phyloP scores from a whole-genome alignment of 2,329 filamentous ascomycete genomes.

The Pestalotiopsis sp. region DNA sequence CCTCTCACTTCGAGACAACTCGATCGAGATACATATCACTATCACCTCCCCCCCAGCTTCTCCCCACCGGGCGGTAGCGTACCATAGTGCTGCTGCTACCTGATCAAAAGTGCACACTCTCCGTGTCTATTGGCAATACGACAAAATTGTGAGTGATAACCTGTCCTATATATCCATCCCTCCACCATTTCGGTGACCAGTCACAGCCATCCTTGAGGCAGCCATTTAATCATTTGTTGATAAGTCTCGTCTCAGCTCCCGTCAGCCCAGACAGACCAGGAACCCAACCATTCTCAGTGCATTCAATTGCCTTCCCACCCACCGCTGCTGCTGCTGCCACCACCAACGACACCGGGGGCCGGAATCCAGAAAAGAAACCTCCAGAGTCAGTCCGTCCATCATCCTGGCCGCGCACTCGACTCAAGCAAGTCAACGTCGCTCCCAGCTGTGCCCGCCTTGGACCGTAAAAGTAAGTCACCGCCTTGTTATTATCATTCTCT shows the following conservation, averaged over 20 bases:
- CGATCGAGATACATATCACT: neutral
- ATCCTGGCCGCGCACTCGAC: constrained; percentile 2
- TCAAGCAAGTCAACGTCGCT: constrained; percentile 6
- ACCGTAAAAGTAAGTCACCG: constrained; percentile 10
- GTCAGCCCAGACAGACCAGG: neutral
- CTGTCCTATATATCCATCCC: neutral
- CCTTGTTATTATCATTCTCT: neutral
- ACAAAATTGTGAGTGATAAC: neutral
- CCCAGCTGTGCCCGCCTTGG: neutral
- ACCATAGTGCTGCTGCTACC: neutral
- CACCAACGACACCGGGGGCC: constrained; percentile 3
- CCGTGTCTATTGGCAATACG: neutral
- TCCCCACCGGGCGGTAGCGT: neutral
- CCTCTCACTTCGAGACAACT: neutral
- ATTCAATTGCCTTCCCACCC: neutral
- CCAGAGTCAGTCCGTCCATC: neutral
- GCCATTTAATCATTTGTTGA: constrained; percentile 3
- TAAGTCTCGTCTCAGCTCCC: constrained; percentile 10
- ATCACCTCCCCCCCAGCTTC: neutral
- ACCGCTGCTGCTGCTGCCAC: neutral
- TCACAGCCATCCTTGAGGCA: neutral
- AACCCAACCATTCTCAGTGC: neutral
- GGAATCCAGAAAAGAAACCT: constrained; percentile 7
- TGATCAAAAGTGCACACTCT: neutral
- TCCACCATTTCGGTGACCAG: constrained; percentile 1